Evolutionary conservation across 768 basidiomycete genomes (phyloP), one percentile per base, ranked within the genome.

Genomic region (Hebeloma cylindrosporum): DNA sequence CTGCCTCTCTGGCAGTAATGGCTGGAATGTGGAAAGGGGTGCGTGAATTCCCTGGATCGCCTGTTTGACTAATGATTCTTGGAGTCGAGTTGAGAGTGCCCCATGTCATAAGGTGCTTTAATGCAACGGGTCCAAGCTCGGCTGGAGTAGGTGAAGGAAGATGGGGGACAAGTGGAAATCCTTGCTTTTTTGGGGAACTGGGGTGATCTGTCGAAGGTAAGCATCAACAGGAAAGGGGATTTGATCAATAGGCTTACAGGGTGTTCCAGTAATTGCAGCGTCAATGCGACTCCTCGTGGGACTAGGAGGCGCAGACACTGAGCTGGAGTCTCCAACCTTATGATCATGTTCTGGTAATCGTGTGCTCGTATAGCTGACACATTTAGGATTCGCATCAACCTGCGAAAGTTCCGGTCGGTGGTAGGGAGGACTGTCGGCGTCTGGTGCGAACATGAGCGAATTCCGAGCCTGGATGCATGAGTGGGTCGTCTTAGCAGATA

Each of bases 51-150:
- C 41, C 38, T 16, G 35, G 82, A 81, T 52, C 55, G 14, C 51
- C 57, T 13, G 48, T 52, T 29, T 60, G 57, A 27, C 52, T 51
- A 30, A 98, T 77, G 4, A 96, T 77, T 41, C 95, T 84, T 3
- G 96, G 96, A 7, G 96, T 98, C 11, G 89, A 85, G 52, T 85
- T 82, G 17, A 98, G 73, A 9, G 92, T 93, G 2, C 96, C 96
- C 93, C 92, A 94, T 9, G 96, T 99, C 87, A 98, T 93, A 11
- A 99, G 78, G 54, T 97, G 85, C 58, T 93, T 92, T 40, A 98
- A 75, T 1, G 90, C 88, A 4, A 74, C 70, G 2, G 93, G 80
- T 0, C 89, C 90, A 34, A 97, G 77, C 57, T 89, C 74, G 4
- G 82, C 77, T 0, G 93, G 84, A 5, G 87, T 88, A 1, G 93